Conservation (phyloP, 768 basidiomycete species). For the Rhizopogon roseolus region DNA sequence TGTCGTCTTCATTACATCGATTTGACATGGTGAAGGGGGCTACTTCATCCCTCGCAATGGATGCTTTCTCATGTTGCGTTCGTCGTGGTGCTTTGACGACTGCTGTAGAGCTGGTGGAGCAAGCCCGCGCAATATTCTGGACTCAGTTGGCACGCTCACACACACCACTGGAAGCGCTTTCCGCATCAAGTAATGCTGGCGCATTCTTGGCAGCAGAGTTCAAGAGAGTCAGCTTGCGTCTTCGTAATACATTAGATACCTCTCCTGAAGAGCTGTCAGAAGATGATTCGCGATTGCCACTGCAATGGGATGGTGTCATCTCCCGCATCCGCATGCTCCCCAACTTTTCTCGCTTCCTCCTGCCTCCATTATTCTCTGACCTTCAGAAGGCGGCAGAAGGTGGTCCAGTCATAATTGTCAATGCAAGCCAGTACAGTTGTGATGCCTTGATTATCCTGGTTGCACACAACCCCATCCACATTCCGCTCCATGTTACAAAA, state of each 20-base stretch:
- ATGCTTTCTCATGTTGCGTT: slow-evolving; percentile 11
- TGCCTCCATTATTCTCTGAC: slow-evolving; percentile 8
- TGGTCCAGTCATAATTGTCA: slow-evolving; percentile 15
- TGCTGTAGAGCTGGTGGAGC: slow-evolving; percentile 24
- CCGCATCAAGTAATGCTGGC: neutral
- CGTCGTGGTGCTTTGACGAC: neutral
- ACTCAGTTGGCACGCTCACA: slow-evolving; percentile 19
- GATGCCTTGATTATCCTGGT: slow-evolving; percentile 11
- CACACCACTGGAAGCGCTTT: slow-evolving; percentile 19
- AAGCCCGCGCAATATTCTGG: slow-evolving; percentile 25
- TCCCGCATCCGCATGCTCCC: slow-evolving; percentile 5
- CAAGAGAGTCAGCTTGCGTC: slow-evolving; percentile 3
- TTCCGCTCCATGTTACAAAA: neutral
- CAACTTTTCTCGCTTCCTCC: slow-evolving; percentile 12
- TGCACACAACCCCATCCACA: neutral
- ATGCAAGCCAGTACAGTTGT: slow-evolving; percentile 8
- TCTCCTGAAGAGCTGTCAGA: neutral
- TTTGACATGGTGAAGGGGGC: neutral
- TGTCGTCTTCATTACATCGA: neutral
- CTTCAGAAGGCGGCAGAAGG: slow-evolving; percentile 10
- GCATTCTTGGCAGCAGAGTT: slow-evolving; percentile 4
- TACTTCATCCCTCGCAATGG: neutral
- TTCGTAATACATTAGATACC: neutral
- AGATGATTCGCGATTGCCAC: slow-evolving; percentile 3
- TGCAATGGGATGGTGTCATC: slow-evolving; percentile 1